Evolutionary conservation across 495 filamentous ascomycete genomes (phyloP).

Genomic region (Parmelia sp.): DNA sequence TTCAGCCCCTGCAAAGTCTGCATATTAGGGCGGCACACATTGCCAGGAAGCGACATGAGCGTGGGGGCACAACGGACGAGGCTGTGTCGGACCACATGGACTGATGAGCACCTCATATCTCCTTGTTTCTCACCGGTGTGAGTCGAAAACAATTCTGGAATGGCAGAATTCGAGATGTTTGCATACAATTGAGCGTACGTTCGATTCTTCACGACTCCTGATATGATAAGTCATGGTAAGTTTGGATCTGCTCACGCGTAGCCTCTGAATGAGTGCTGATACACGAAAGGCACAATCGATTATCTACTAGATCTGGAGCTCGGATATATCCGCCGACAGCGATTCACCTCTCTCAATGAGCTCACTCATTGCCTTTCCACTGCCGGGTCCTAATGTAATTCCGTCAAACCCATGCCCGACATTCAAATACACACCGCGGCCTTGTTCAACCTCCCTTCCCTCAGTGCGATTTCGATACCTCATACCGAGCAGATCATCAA

Average conservation of each 20-base stretch:
- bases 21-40: too few relatives aligned
- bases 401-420: background rate
- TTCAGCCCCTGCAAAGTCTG: too few relatives aligned
- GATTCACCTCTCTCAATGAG: background rate
- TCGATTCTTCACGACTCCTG: background rate
- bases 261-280: background rate
- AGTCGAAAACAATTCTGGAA: too few relatives aligned
- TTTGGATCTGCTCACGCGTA: background rate
- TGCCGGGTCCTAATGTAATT: conserved; percentile 1
- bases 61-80: background rate
- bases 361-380: background rate
- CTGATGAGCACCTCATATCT: background rate
- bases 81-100: background rate
- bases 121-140: background rate
- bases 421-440: background rate
- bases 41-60: too few relatives aligned
- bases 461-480: background rate
- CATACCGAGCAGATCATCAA: background rate
- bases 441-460: background rate
- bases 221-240: background rate
- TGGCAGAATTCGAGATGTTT: background rate
- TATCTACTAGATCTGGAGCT: background rate
- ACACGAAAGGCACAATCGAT: background rate
- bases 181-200: background rate
- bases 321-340: conserved; percentile 1